Percentiles rank a stretch among this genome's conserved stretches.
Conservation (phyloP, 345 rosid species). For the Noccaea bulbosa region DNA sequence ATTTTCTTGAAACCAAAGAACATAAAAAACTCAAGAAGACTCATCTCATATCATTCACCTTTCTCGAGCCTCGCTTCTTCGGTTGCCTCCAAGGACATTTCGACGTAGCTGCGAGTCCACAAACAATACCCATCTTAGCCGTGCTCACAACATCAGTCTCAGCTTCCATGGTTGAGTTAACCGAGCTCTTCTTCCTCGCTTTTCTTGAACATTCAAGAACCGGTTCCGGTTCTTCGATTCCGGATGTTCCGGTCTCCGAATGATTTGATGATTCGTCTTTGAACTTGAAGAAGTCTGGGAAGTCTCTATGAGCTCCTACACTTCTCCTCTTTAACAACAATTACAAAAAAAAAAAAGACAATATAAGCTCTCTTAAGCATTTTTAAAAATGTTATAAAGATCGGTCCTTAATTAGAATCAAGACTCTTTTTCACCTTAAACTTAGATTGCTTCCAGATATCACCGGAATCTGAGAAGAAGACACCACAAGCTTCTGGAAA, state of each 20-base stretch:
- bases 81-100: slow-evolving; percentile 5
- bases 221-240: neutral
- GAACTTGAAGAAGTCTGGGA: neutral
- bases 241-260: no score
- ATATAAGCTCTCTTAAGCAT: neutral
- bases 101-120: slow-evolving; percentile 7
- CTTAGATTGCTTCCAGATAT: neutral
- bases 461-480: slow-evolving; percentile 6
- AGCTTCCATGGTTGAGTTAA: neutral
- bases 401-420: neutral
- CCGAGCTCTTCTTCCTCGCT: neutral
- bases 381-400: no score
- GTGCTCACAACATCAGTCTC: neutral
- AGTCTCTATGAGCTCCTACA: neutral
- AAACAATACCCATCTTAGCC: neutral
- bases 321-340: neutral
- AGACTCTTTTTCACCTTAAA: neutral
- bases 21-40: neutral
- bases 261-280: neutral
- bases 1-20: neutral
- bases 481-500: slow-evolving; percentile 35
- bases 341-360: neutral
- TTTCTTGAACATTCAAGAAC: neutral
- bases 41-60: neutral
- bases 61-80: slow-evolving; percentile 1